Conservation (phyloP, 805 yeast species). For the Saturnispora bothae region DNA sequence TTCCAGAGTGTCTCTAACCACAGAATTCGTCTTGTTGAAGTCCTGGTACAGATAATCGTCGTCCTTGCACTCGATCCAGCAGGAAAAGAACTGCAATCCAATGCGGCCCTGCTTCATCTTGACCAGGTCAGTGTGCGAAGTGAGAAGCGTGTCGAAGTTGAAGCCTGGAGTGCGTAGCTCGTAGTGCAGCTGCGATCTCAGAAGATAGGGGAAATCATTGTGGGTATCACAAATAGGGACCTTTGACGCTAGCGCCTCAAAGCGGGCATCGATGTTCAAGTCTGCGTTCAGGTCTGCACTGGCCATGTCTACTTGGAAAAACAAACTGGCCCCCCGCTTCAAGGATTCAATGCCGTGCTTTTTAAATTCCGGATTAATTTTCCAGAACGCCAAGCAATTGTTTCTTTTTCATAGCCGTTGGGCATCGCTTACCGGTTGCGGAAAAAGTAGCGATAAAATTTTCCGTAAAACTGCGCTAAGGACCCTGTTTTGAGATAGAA, state of each 20-base stretch:
- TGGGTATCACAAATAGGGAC: conserved; percentile 41
- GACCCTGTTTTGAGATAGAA: no score
- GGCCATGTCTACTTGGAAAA: no score
- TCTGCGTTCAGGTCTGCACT: no score
- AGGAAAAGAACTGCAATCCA: conserved; percentile 42
- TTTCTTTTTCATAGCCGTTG: neutral
- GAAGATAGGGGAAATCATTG: conserved; percentile 40
- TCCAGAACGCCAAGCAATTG: neutral
- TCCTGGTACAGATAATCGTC: conserved; percentile 31
- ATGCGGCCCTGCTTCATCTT: conserved; percentile 33
- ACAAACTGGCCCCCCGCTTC: no score
- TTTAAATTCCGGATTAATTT: no score
- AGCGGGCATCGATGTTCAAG: conserved; percentile 12
- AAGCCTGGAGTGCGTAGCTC: conserved; percentile 20
- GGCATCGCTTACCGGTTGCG: neutral
- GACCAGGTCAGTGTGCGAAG: conserved; percentile 35
- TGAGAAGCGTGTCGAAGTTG: conserved; percentile 31
- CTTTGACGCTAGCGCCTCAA: conserved; percentile 12
- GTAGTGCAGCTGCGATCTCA: conserved; percentile 34
- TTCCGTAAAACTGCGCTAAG: neutral
- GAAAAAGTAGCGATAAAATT: neutral
- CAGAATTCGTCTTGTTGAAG: conserved; percentile 33
- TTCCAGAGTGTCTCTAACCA: conserved; percentile 44
- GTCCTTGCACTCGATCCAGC: conserved; percentile 38
- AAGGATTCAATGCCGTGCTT: no score